Conservation (phyloP, 2,329 filamentous ascomycete species). For the Spiromastix sp. region DNA sequence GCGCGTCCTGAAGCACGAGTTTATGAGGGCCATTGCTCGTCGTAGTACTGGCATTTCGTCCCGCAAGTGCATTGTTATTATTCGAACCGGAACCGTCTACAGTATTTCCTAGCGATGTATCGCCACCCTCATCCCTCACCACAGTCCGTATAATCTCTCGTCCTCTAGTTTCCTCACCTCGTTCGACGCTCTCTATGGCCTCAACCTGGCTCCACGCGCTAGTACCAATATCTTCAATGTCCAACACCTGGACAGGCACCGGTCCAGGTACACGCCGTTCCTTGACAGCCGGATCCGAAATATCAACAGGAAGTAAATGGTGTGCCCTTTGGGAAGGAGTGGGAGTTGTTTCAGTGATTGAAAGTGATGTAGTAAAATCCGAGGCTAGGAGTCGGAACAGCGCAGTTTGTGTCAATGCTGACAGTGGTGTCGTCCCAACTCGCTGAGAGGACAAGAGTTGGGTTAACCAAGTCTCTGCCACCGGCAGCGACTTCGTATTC, state of each 20-base stretch:
- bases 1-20: constrained; percentile 70
- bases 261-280: constrained; percentile 50
- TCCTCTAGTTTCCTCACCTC: constrained; percentile 47
- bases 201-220: constrained; percentile 84
- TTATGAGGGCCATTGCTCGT: constrained; percentile 55
- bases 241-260: constrained; percentile 70
- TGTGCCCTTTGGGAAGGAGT: constrained; percentile 22
- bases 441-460: constrained; percentile 48
- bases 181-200: constrained; percentile 46
- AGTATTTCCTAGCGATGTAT: constrained; percentile 1
- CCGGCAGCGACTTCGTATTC: constrained; percentile 44
- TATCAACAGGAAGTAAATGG: constrained; percentile 47
- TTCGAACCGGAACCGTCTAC: constrained; percentile 8
- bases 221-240: constrained; percentile 70
- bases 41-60: constrained; percentile 5
- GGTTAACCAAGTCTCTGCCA: constrained; percentile 52
- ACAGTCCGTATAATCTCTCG: constrained; percentile 71
- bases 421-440: constrained; percentile 47
- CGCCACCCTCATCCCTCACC: constrained; percentile 37
- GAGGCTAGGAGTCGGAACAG: constrained; percentile 68
- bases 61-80: constrained; percentile 8
- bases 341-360: too few relatives aligned
- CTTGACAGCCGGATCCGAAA: constrained; percentile 43
- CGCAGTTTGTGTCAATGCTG: constrained; percentile 66
- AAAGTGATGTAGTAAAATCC: constrained; percentile 58